A percentile compares a stretch with the other conserved stretches of the same genome.
Conservation (phyloP, 2,329 filamentous ascomycete genomes). For the Apiospora hydei region DNA sequence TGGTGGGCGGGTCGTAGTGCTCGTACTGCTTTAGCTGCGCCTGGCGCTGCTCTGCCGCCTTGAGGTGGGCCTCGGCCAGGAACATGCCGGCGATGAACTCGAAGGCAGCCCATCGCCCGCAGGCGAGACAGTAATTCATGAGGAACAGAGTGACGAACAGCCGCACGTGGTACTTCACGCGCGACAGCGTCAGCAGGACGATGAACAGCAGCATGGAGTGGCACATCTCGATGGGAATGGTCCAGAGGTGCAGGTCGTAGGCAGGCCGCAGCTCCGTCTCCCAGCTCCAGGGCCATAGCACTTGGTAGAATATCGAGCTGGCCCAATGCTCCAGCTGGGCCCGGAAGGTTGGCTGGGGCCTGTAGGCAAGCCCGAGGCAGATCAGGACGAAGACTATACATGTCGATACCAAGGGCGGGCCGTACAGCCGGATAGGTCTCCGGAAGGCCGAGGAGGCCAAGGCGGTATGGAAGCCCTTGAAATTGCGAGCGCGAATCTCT, state of each 20-base stretch:
- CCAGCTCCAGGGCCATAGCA: conserved; percentile 41
- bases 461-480: conserved; percentile 45
- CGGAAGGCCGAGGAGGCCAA: conserved; percentile 56
- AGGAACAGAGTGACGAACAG: conserved; percentile 44
- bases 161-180: conserved; percentile 43
- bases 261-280: conserved; percentile 35
- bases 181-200: conserved; percentile 45
- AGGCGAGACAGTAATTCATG: conserved; percentile 47
- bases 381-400: conserved; percentile 47
- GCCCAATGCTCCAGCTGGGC: conserved; percentile 40
- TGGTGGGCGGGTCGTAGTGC: conserved; percentile 22
- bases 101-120: conserved; percentile 51
- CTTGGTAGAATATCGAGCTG: conserved; percentile 34
- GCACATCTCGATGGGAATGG: conserved; percentile 55
- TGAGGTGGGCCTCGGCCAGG: conserved; percentile 52
- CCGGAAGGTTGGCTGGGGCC: conserved; percentile 36
- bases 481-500: conserved; percentile 48
- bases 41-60: conserved; percentile 37
- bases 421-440: conserved; percentile 53
- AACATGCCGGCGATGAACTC: conserved; percentile 56
- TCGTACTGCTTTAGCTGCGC: conserved; percentile 23
- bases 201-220: conserved; percentile 54
- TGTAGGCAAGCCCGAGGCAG: conserved; percentile 40
- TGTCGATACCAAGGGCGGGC: conserved; percentile 52
- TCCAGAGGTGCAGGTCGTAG: conserved; percentile 57